These are phyloP conservation scores for Aspergillus intermedius DNA, from an alignment of 2,329 filamentous ascomycete genomes.

Conservation along the genomic window DNA sequence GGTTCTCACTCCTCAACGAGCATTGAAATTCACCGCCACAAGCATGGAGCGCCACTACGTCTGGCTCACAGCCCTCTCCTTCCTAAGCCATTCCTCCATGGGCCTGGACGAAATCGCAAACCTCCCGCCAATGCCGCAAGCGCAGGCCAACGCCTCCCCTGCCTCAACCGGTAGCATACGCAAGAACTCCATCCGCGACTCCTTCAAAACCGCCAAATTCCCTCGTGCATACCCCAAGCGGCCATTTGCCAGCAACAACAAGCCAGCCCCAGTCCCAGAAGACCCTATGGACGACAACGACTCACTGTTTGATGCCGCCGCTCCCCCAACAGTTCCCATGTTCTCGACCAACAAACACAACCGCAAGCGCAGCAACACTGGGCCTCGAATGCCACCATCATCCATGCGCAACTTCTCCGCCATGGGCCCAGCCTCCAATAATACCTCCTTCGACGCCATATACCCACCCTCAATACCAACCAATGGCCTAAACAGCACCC, in stretches of 20 bases:
- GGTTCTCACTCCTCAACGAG: conserved; percentile 86
- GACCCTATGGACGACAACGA: conserved; percentile 19
- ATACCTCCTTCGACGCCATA: conserved; percentile 56
- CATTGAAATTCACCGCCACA: conserved; percentile 86
- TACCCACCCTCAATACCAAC: conserved; percentile 19
- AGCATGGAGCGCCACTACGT: conserved; percentile 82
- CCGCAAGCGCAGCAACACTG: conserved; percentile 85
- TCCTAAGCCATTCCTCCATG: conserved; percentile 83
- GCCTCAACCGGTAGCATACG: conserved; percentile 46
- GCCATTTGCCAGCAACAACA: conserved; percentile 29
- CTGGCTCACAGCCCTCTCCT: conserved; percentile 91
- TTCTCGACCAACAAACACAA: conserved; percentile 53
- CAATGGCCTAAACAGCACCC: conserved; percentile 27
- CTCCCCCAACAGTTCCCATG: conserved; percentile 49
- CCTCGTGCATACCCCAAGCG: conserved; percentile 38
- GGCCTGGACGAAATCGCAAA: conserved; percentile 67
- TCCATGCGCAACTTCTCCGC: conserved; percentile 70
- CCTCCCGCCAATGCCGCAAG: conserved; percentile 47
- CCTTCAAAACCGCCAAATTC: conserved; percentile 80
- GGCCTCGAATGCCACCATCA: conserved; percentile 59
- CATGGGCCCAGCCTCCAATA: conserved; percentile 40
- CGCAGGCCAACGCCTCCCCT: conserved; percentile 26
- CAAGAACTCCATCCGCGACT: conserved; percentile 68
- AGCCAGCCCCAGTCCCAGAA: conserved; percentile 28
- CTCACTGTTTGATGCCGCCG: conserved; percentile 38